Evolutionary conservation across 805 yeast species (phyloP).

Genomic region (Saccharomycopsis microspora): DNA sequence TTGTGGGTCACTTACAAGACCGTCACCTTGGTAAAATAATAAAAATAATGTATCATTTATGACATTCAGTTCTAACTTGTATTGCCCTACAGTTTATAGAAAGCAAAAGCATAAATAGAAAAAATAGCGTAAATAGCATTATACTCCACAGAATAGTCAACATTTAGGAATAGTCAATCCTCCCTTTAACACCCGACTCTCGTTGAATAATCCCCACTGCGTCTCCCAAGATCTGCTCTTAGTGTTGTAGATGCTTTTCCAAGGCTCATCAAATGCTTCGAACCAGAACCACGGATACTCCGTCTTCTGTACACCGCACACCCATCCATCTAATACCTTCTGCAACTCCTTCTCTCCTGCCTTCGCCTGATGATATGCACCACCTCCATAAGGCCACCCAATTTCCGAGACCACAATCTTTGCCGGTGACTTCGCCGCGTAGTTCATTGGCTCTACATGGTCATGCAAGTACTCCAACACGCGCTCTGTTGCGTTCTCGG

Average conservation of each 20-base stretch:
- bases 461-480: constrained; percentile 33
- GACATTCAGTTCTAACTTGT: background rate
- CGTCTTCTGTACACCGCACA: constrained; percentile 31
- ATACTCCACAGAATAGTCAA: background rate
- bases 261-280: constrained; percentile 66
- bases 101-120: background rate
- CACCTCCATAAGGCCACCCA: constrained; percentile 68
- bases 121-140: constrained; percentile 2
- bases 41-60: background rate
- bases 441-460: constrained; percentile 30
- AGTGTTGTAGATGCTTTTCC: constrained; percentile 43
- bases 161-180: constrained; percentile 20
- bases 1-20: constrained; percentile 66
- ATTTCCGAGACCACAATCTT: constrained; percentile 44
- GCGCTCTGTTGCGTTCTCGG: constrained; percentile 40
- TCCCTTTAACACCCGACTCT: constrained; percentile 35
- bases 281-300: constrained; percentile 45
- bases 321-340: constrained; percentile 37
- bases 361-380: constrained; percentile 30
- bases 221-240: constrained; percentile 46
- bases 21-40: constrained; percentile 15
- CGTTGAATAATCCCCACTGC: constrained; percentile 56
- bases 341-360: constrained; percentile 38
- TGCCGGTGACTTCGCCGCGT: constrained; percentile 19
- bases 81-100: background rate